Evolutionary conservation across 768 basidiomycete genomes (phyloP), one percentile per base, ranked within the genome.

Genomic region (Lactarius hatsudake): DNA sequence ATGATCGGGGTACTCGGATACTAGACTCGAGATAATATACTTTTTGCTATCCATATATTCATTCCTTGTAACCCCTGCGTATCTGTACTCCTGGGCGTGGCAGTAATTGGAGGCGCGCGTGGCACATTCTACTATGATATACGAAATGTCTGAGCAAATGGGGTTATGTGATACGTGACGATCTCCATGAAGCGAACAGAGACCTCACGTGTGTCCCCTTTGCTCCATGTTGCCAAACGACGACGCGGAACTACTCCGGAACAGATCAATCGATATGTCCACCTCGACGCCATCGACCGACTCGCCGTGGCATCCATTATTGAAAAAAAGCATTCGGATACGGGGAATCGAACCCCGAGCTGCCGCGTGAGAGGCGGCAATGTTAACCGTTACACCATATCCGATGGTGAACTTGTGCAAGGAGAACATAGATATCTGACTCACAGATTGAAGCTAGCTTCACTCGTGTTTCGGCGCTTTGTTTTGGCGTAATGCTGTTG

Each of bases 311-410:
- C 15, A 42, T 42, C 5, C 40, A 42, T 42, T 3, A 8, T 18
- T 7, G 17, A 6, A 57, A 60, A 67, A 17, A 3, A 38, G 5
- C 0, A 40, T 72, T 78, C 76, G 74, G 77, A 76, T 78, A 76
- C 77, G 76, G 77, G 77, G 77, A 78, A 74, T 78, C 77, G 77
- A 78, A 78, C 77, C 77, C 77, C 75, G 77, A 76, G 76, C 78
- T 79, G 76, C 74, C 78, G 75, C 78, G 76, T 76, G 75, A 76
- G 74, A 77, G 76, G 76, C 76, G 76, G 73, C 72, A 76, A 77
- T 77, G 76, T 77, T 77, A 76, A 72, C 76, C 76, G 73, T 76
- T 77, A 77, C 76, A 77, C 76, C 76, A 77, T 75, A 76, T 73
- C 75, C 73, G 75, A 75, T 13, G 6, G 4, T 30, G 5, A 43